phyloP scores from a whole-genome alignment of 257 asterid genomes.

The Verbena officinalis region DNA sequence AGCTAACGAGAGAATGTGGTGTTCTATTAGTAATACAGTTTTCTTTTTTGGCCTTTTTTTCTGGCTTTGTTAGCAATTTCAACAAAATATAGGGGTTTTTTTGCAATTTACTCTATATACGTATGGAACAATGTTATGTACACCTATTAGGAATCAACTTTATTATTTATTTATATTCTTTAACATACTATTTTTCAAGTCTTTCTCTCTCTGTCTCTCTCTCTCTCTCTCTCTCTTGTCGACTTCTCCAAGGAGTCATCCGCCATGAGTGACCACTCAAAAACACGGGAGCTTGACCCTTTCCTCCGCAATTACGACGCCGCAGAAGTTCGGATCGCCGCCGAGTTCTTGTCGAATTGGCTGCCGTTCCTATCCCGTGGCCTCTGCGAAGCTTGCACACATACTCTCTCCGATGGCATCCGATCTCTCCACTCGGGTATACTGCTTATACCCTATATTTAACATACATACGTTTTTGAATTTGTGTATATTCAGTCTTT shows the following conservation, averaged over 20 bases:
- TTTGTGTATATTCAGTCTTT: neutral
- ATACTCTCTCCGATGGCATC: conserved; percentile 46
- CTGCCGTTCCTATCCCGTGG: conserved; percentile 79
- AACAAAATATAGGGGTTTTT: too few relatives aligned
- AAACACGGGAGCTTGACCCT: conserved; percentile 38
- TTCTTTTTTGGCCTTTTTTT: too few relatives aligned
- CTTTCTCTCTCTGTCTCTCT: conserved; percentile 12
- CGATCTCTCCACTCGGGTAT: conserved; percentile 61
- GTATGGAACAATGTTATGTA: too few relatives aligned
- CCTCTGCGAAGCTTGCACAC: conserved; percentile 69
- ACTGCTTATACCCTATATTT: neutral
- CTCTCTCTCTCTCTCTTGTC: neutral
- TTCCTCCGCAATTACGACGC: conserved; percentile 60
- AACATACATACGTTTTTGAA: neutral
- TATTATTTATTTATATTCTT: too few relatives aligned
- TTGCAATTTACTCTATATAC: too few relatives aligned
- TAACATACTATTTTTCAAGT: too few relatives aligned
- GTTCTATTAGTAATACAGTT: too few relatives aligned
- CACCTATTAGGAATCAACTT: too few relatives aligned
- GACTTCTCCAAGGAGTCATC: conserved; percentile 5
- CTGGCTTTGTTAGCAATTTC: too few relatives aligned
- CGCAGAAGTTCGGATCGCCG: conserved; percentile 68
- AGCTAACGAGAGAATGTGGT: too few relatives aligned
- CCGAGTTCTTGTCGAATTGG: conserved; percentile 92
- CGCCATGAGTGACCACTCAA: conserved; percentile 34